Evolutionary conservation across 129 eudicot genomes (phyloP), one percentile per base, ranked within the genome.

Genomic region (Tagetes erecta): DNA sequence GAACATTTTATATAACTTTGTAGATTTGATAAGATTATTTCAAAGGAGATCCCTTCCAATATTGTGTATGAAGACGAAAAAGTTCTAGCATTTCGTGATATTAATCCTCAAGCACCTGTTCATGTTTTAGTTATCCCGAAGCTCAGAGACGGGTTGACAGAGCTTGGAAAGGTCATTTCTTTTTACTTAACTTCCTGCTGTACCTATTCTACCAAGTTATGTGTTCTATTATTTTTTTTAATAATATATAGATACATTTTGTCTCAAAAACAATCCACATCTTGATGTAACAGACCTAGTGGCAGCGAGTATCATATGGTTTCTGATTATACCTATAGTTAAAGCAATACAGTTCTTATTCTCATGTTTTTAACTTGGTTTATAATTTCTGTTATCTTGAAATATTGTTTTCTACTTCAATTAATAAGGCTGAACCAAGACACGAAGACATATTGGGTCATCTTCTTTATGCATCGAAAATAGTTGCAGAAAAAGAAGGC

Each of bases 401-500:
- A 42, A 40, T 59, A 31, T 10, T 62, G 41, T 51, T 67, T 30
- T 5, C 13, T 51, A 3, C 67, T 84, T 56, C 42, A 36, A 34
- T 65, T 20, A 45, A 46, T 1, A 64, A 89, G 97, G 97, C 97
- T 68, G 97, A 92, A 81, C 75, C 85, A 76, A 70, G 88, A 75
- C 97, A 92, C 53, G 82, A 76, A 72, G 97, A 92, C 33, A 83
- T 92, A 83, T 70, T 92, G 78, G 97, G 97, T 14, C 89, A 82
- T 73, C 97, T 92, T 74, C 89, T 92, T 63, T 81, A 87, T 78
- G 94, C 89, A 45, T 87, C 97, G 0, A 92, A 85, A 66, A 77
- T 89, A 81, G 96, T 92, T 62, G 97, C 97, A 11, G 97, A 92
- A 87, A 89, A 78, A 80, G 97, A 92, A 84, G 94, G 96, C 20